Base-by-base conservation (phyloP, 1,139 yeast species). In the Yamadazyma diospyri region DNA sequence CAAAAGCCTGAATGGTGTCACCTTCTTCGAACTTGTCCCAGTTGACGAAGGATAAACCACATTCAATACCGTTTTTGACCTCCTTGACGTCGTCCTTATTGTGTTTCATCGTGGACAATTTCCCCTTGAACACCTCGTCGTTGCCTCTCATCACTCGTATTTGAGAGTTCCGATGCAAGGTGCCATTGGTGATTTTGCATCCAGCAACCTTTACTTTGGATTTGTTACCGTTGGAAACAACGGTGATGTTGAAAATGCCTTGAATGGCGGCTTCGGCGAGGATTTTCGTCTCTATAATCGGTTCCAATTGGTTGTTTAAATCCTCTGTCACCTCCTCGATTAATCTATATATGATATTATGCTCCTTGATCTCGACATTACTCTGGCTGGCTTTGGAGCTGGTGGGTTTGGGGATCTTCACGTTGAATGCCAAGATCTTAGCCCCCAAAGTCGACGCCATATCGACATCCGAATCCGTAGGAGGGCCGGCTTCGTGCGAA, bases 51-150 rank as follows among this genome's bases (percentile, higher is more conserved):
- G 88, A 64, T 25, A 92, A 55, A 33, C 98, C 98, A 65, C 97
- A 92, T 47, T 92, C 98, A 25, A 75, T 73, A 19, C 95, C 97
- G 60, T 86, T 88, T 38, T 77, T 77, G 6, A 85, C 85, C 47
- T 84, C 94, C 1, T 63, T 49, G 4, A 83, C 84, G 47, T 85
- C 95, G 32, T 86, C 92, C 54, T 87, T 88, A 37, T 78, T 81
- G 43, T 84, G 88, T 57, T 86, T 88, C 57, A 92, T 69, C 4
- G 94, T 78, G 2, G 81, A 73, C 14, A 92, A 59, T 9, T 66
- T 65, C 3, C 98, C 98, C 33, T 71, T 71, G 55, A 65, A 86
- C 2, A 92, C 61, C 6, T 64, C 63, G 29, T 72, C 61, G 8
- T 61, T 69, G 8, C 64, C 59, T 47, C 97, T 72, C 35, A 76